Evolutionary conservation across 148 eudicot species (phyloP).

Genomic region (Polygonum maritimum): DNA sequence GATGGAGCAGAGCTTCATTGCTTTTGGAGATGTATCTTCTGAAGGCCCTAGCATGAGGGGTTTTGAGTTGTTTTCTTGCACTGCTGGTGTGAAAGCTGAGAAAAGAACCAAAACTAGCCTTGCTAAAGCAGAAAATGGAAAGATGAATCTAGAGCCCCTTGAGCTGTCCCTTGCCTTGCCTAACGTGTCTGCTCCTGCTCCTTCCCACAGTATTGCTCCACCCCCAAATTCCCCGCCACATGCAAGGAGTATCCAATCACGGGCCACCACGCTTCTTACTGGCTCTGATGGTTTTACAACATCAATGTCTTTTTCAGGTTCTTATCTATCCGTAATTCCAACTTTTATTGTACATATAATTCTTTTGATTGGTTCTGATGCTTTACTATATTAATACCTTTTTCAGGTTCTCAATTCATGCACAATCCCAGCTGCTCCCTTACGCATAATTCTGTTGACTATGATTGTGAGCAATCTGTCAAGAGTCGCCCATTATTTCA

Average conservation of each 20-base stretch:
- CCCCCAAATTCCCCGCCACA: conserved; percentile 76
- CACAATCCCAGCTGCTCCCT: conserved; percentile 96
- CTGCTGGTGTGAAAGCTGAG: conserved; percentile 52
- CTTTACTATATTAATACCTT: conserved; percentile 62
- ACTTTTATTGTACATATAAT: conserved; percentile 71
- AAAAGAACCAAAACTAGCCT: conserved; percentile 22
- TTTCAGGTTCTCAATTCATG: conserved; percentile 84
- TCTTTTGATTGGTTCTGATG: conserved; percentile 33
- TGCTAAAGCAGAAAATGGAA: conserved; percentile 44
- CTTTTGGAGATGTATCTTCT: conserved; percentile 35
- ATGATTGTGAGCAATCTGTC: conserved; percentile 76
- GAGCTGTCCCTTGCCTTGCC: conserved; percentile 94
- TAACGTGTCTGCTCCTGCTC: conserved; percentile 54
- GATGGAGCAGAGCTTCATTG: conserved; percentile 34
- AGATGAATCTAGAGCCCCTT: conserved; percentile 52
- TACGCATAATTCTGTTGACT: conserved; percentile 60
- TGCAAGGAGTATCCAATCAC: conserved; percentile 77
- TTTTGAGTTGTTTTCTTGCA: conserved; percentile 55
- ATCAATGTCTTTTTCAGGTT: conserved; percentile 91
- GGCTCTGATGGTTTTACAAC: conserved; percentile 82
- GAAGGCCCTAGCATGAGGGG: conserved; percentile 80
- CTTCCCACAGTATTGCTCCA: conserved; percentile 36
- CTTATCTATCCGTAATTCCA: conserved; percentile 73
- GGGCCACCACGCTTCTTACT: conserved; percentile 59
- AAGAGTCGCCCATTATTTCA: conserved; percentile 82